Base-by-base conservation (phyloP, 2,329 filamentous ascomycete genomes). In the Clarireedia paspali region DNA sequence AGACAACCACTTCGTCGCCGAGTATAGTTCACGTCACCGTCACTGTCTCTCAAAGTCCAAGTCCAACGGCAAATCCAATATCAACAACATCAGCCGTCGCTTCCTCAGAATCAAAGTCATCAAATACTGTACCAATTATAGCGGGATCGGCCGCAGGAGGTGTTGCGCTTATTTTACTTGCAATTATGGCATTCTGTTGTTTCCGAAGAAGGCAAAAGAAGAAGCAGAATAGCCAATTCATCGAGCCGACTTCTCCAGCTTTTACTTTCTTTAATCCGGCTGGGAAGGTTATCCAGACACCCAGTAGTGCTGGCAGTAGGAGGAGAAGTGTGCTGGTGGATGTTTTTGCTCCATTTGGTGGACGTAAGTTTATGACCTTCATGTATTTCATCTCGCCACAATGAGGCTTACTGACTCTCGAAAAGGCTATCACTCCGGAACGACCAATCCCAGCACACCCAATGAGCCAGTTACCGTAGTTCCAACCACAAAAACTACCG, bases 151-250 rank as follows among this genome's bases (percentile, higher is more conserved):
- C 27, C 12, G 39, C 23, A 1, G 53, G 53, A 0, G n/a, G 38
- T 36, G 20, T 55, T 6, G 39, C 17, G 9, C 5, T 55, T 5
- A 50, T 55, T 14, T 50, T 40, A 34, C 23, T 55, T 20, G 47
- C 39, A 12, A 45, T 55, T 20, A 34, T 48, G 4, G 46, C 20
- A 50, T 55, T 55, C 6, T 55, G 47, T 7, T 50, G 47, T 39
- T 45, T 55, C 27, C 26, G 47, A 3, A 40, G 49, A 7, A 34
- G 47, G 15, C 53, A 55, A 23, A 55, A 50, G 53, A 55, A 50
- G 14, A 55, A 42, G 38, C 48, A 39, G 40, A 34, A 55, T 7
- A 50, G 27, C n/a, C 34, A 34, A 34, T 50, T 55, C 26, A 44
- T 17, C 3, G 47, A 50, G 2, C 23, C 39, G 10, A 36, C 50